Conservation (phyloP, 2,329 filamentous ascomycete genomes). For the Chaetoscypha palmicola region DNA sequence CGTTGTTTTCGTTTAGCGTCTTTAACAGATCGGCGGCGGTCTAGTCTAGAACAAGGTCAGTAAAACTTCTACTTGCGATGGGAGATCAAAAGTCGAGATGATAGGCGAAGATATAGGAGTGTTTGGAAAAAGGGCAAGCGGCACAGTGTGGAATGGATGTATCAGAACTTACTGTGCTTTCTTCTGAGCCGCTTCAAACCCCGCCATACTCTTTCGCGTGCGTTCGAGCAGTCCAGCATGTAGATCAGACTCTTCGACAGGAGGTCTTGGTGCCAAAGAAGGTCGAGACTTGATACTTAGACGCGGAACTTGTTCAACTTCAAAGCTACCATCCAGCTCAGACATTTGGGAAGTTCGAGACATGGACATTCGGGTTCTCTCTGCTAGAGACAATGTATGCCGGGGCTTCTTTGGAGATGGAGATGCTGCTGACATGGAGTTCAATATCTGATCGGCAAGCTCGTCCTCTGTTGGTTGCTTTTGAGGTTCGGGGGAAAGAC, state of each 20-base stretch:
- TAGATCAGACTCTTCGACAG: constrained; percentile 12
- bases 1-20: constrained; percentile 38
- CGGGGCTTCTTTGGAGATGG: constrained; percentile 51
- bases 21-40: constrained; percentile 42
- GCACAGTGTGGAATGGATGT: too few relatives aligned
- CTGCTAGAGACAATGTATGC: constrained; percentile 58
- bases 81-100: too few relatives aligned
- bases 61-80: too few relatives aligned
- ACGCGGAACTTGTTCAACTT: constrained; percentile 24
- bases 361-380: constrained; percentile 79
- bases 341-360: constrained; percentile 44
- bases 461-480: constrained; percentile 29
- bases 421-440: constrained; percentile 47
- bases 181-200: constrained; percentile 53
- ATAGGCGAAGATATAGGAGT: too few relatives aligned
- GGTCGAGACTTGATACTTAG: constrained; percentile 20
- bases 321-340: constrained; percentile 28
- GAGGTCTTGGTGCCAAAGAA: constrained; percentile 8
- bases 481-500: constrained; percentile 3
- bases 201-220: constrained; percentile 55
- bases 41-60: too few relatives aligned
- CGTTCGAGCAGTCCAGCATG: constrained; percentile 41
- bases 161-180: constrained; percentile 54
- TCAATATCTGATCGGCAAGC: constrained; percentile 49
- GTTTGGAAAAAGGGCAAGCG: too few relatives aligned